These are phyloP conservation scores for Vitis hybrid DNA, from an alignment of 177 flowering plant genomes.

Conservation along the genomic window DNA sequence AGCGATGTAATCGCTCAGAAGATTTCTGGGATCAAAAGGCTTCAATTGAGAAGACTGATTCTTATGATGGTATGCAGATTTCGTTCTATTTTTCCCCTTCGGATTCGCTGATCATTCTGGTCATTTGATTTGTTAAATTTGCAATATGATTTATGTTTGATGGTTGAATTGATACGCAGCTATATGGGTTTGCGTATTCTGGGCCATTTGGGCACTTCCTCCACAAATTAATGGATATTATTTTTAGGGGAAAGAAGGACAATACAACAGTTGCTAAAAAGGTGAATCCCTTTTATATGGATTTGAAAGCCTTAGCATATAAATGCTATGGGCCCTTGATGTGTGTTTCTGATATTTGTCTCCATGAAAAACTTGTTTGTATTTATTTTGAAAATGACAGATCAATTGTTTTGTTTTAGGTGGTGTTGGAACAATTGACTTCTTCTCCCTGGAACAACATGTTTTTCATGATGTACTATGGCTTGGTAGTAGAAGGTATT, in stretches of 20 bases:
- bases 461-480: slow-evolving; percentile 74
- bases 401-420: slow-evolving; percentile 34
- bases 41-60: slow-evolving; percentile 69
- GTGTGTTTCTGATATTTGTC: too few species aligned
- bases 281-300: slow-evolving; percentile 26
- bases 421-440: slow-evolving; percentile 68
- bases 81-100: neutral
- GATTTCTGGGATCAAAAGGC: slow-evolving; percentile 71
- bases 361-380: too few species aligned
- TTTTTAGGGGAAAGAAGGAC: slow-evolving; percentile 69
- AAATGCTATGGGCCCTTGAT: too few species aligned
- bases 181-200: slow-evolving; percentile 65
- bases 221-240: slow-evolving; percentile 68
- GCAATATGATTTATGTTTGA: neutral
- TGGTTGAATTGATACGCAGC: slow-evolving; percentile 31
- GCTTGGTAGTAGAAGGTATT: slow-evolving; percentile 70
- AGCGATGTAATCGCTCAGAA: slow-evolving; percentile 79
- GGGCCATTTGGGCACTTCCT: slow-evolving; percentile 85
- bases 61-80: slow-evolving; percentile 57
- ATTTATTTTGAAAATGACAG: neutral
- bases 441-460: slow-evolving; percentile 83
- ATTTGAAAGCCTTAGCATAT: neutral
- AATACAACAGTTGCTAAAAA: slow-evolving; percentile 61
- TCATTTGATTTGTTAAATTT: neutral
- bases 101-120: neutral